Conservation (phyloP, 129 eudicot species). For the Chrysanthemum makinoi region DNA sequence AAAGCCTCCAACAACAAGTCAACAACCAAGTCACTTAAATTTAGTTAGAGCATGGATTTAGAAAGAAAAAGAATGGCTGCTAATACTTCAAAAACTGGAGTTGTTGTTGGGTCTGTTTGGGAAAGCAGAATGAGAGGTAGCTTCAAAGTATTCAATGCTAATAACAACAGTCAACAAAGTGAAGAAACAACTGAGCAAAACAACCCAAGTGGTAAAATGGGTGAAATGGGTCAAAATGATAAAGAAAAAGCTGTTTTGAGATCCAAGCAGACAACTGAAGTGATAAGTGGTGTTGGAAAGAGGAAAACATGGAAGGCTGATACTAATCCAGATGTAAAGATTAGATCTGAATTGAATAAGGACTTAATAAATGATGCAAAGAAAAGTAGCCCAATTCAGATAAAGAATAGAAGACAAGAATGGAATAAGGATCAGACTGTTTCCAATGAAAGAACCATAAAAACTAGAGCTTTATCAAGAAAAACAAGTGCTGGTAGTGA, state of each 20-base stretch:
- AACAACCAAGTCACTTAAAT: slow-evolving; percentile 17
- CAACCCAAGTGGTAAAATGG: not conserved
- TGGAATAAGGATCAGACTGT: slow-evolving; percentile 26
- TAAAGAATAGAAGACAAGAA: slow-evolving; percentile 38
- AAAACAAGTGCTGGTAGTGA: slow-evolving; percentile 23
- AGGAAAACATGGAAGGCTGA: slow-evolving; percentile 89
- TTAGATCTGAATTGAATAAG: slow-evolving; percentile 45
- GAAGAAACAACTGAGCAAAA: slow-evolving; percentile 15
- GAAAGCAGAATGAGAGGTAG: slow-evolving; percentile 82
- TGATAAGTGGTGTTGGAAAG: slow-evolving; percentile 42
- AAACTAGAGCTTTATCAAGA: slow-evolving; percentile 34
- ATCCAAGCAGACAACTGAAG: slow-evolving; percentile 45
- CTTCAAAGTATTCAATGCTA: slow-evolving; percentile 54
- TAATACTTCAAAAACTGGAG: slow-evolving; percentile 39
- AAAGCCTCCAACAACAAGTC: slow-evolving; percentile 38
- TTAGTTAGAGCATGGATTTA: slow-evolving; percentile 42
- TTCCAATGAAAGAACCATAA: slow-evolving; percentile 25
- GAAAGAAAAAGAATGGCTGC: slow-evolving; percentile 39
- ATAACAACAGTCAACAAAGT: slow-evolving; percentile 23
- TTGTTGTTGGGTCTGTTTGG: slow-evolving; percentile 70
- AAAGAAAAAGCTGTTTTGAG: slow-evolving; percentile 34
- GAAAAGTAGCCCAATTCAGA: slow-evolving; percentile 47
- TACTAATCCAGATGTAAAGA: slow-evolving; percentile 43
- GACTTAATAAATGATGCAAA: slow-evolving; percentile 44
- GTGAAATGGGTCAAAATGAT: slow-evolving; percentile 20